A percentile compares a stretch with the other conserved stretches of the same genome.
Conservation (phyloP, 352 stramenopile species). For the Peronospora farinosa region DNA sequence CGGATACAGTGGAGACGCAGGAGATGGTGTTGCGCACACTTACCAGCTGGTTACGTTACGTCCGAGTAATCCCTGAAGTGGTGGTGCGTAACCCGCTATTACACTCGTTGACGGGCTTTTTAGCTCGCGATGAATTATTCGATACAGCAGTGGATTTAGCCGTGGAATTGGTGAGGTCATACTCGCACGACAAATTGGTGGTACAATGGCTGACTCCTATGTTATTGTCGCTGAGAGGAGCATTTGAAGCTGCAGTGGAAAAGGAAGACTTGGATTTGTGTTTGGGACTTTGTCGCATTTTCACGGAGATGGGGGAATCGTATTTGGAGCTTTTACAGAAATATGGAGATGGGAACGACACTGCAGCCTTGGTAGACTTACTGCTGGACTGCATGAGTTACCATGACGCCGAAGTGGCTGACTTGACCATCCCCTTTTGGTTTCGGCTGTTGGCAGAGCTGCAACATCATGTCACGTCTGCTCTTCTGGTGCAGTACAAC, state of each 20-base stretch:
- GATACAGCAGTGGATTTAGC: slow-evolving; percentile 77
- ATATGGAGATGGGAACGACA: slow-evolving; percentile 30
- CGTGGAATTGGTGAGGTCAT: slow-evolving; percentile 70
- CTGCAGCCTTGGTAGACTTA: slow-evolving; percentile 68
- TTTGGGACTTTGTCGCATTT: slow-evolving; percentile 78
- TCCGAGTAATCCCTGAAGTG: slow-evolving; percentile 32
- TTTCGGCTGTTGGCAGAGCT: slow-evolving; percentile 58
- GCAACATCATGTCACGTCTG: slow-evolving; percentile 14
- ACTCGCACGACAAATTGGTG: slow-evolving; percentile 42
- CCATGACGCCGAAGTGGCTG: slow-evolving; percentile 67
- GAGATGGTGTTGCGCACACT: slow-evolving; percentile 53
- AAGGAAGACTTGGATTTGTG: slow-evolving; percentile 73
- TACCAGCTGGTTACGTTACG: slow-evolving; percentile 58
- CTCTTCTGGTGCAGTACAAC: slow-evolving; percentile 39
- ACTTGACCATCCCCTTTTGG: slow-evolving; percentile 85
- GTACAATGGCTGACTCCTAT: slow-evolving; percentile 76
- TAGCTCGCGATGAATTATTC: slow-evolving; percentile 73
- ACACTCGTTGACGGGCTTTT: slow-evolving; percentile 57
- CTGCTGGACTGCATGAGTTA: slow-evolving; percentile 87
- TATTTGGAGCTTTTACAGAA: slow-evolving; percentile 70
- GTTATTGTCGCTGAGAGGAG: slow-evolving; percentile 52
- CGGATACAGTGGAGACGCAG: slow-evolving; percentile 37
- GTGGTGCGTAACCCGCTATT: slow-evolving; percentile 63
- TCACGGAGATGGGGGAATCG: slow-evolving; percentile 86
- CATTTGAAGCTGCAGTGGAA: slow-evolving; percentile 44